Conservation (phyloP, 176 grass and related monocot species). For the Oryza nivara region DNA sequence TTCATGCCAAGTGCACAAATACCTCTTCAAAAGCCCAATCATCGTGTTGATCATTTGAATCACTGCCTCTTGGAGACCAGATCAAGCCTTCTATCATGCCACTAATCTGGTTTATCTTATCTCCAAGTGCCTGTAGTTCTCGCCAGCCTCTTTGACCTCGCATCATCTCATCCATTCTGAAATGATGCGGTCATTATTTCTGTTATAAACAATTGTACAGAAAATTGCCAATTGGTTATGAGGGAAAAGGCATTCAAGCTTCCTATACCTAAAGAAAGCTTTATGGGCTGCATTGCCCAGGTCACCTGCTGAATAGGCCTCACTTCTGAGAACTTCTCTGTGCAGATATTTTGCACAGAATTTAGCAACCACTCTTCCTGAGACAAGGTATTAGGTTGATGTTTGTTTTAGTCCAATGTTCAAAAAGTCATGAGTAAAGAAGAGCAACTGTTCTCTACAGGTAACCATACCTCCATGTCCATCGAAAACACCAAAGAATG, state of each 20-base stretch:
- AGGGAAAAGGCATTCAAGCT: conserved; percentile 1
- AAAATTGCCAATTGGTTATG: background rate
- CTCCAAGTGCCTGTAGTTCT: conserved; percentile 84
- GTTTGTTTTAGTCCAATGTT: conserved; percentile 9
- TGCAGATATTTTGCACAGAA: conserved; percentile 95
- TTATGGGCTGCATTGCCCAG: conserved; percentile 61
- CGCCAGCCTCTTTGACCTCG: conserved; percentile 94
- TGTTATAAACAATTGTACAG: conserved; percentile 8
- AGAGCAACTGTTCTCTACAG: conserved; percentile 3
- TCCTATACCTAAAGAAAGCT: conserved; percentile 86
- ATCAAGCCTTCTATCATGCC: conserved; percentile 92
- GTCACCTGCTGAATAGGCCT: conserved; percentile 72
- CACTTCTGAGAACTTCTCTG: conserved; percentile 73
- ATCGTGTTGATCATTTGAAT: conserved; percentile 55
- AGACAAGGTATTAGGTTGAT: conserved; percentile 31
- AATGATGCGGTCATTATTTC: conserved; percentile 35
- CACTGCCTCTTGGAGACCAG: conserved; percentile 79
- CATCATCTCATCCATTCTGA: conserved; percentile 99
- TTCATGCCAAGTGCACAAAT: conserved; percentile 35
- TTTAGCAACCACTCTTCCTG: conserved; percentile 94
- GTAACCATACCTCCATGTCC: conserved; percentile 84
- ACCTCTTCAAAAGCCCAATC: conserved; percentile 96
- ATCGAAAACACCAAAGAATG: conserved; percentile 96
- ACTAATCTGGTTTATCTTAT: conserved; percentile 88
- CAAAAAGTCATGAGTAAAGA: conserved; percentile 9